Conservation (phyloP, 371 early-diverging fungal species). For the Mycotypha africana region DNA sequence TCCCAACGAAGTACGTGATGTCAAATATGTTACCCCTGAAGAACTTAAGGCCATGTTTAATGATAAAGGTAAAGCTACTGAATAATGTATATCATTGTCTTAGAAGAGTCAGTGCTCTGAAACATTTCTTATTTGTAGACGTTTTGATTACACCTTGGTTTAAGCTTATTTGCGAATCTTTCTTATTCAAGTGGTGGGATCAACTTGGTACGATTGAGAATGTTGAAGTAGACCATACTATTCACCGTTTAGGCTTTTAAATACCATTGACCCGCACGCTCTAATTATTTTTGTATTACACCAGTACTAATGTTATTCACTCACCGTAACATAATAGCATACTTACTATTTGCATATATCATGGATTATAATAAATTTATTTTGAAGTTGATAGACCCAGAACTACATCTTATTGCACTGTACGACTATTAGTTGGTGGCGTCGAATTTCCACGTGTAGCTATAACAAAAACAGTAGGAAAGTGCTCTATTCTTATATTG, state of each 20-base stretch:
- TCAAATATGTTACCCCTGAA: slow-evolving; percentile 72
- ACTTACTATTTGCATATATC: neutral
- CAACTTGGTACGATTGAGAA: slow-evolving; percentile 67
- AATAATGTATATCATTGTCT: neutral
- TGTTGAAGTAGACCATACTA: slow-evolving; percentile 63
- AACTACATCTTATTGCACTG: too few species aligned
- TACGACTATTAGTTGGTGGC: too few species aligned
- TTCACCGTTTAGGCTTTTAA: slow-evolving; percentile 64
- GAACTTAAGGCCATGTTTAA: slow-evolving; percentile 74
- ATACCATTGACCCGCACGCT: too few species aligned
- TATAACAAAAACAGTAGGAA: too few species aligned
- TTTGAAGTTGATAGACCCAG: too few species aligned
- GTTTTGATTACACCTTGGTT: slow-evolving; percentile 94
- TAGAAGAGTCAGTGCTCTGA: neutral
- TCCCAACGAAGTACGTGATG: slow-evolving; percentile 81
- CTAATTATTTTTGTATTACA: too few species aligned
- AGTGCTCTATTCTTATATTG: too few species aligned
- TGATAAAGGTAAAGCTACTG: slow-evolving; percentile 40
- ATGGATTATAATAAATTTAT: neutral
- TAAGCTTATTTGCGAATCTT: slow-evolving; percentile 82
- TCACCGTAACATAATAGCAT: too few species aligned
- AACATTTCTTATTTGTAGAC: slow-evolving; percentile 20
- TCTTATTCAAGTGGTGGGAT: slow-evolving; percentile 95
- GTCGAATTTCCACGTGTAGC: too few species aligned
- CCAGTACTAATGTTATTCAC: neutral